These are phyloP conservation scores for Botrytis paeoniae DNA, from an alignment of 2,329 filamentous ascomycete genomes.

Conservation along the genomic window DNA sequence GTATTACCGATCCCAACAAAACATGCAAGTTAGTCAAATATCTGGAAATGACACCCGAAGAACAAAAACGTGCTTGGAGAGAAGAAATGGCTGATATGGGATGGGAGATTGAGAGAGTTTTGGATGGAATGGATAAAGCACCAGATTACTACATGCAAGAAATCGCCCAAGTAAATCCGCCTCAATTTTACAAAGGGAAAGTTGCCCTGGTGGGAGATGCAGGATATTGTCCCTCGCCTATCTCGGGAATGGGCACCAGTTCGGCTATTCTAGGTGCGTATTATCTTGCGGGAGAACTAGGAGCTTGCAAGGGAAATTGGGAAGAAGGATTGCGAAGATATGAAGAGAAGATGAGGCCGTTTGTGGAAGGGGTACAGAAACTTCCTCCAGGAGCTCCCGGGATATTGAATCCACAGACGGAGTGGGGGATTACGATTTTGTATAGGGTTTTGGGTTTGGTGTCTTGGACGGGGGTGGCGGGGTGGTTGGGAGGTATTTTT, in stretches of 20 bases:
- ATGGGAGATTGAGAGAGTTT: conserved; percentile 42
- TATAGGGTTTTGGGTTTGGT: not conserved
- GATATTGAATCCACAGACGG: not conserved
- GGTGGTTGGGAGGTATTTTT: not conserved
- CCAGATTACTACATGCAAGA: conserved; percentile 43
- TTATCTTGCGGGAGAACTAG: conserved; percentile 47
- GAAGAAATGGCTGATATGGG: conserved; percentile 30
- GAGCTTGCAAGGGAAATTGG: conserved; percentile 6
- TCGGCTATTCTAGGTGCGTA: conserved; percentile 45
- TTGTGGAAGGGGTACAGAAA: conserved; percentile 6
- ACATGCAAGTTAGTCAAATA: not conserved
- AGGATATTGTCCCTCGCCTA: conserved; percentile 39
- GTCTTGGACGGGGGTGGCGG: conserved; percentile 9
- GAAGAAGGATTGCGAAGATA: not conserved
- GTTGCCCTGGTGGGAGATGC: conserved; percentile 54
- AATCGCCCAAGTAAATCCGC: conserved; percentile 42
- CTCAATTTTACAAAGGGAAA: conserved; percentile 41
- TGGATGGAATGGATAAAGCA: conserved; percentile 40
- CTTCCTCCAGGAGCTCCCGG: conserved; percentile 4
- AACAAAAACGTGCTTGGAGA: not conserved
- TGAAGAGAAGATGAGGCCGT: conserved; percentile 5
- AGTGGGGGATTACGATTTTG: not conserved
- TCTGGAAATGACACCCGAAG: not conserved
- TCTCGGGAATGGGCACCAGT: conserved; percentile 44
- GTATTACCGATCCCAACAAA: not conserved